These are phyloP conservation scores for Candida insectorum DNA, from an alignment of 805 yeast species.

Conservation along the genomic window DNA sequence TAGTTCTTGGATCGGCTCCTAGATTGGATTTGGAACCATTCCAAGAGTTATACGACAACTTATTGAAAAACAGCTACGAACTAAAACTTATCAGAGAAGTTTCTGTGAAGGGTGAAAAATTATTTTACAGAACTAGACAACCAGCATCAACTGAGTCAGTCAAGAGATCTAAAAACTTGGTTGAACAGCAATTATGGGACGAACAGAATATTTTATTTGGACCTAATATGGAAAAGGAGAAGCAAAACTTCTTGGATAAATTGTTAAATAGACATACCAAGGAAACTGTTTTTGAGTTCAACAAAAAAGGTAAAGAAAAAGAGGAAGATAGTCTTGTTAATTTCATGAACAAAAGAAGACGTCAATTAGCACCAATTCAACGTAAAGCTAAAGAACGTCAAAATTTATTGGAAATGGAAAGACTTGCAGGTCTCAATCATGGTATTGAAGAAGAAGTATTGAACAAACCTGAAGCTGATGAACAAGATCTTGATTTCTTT, in stretches of 20 bases:
- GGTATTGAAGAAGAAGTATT: slow-evolving; percentile 71
- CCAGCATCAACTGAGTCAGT: slow-evolving; percentile 86
- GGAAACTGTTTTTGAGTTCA: slow-evolving; percentile 93
- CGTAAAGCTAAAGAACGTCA: slow-evolving; percentile 68
- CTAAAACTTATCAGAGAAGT: slow-evolving; percentile 62
- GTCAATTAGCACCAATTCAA: slow-evolving; percentile 86
- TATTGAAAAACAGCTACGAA: slow-evolving; percentile 66
- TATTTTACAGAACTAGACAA: slow-evolving; percentile 80
- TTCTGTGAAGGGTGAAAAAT: slow-evolving; percentile 81
- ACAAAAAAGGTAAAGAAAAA: slow-evolving; percentile 37
- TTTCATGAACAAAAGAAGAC: slow-evolving; percentile 82
- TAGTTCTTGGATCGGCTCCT: slow-evolving; percentile 83
- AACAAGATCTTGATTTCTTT: slow-evolving; percentile 48
- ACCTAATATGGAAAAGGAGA: slow-evolving; percentile 68
- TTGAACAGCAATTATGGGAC: slow-evolving; percentile 76
- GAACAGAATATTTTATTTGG: slow-evolving; percentile 81
- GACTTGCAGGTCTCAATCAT: slow-evolving; percentile 71
- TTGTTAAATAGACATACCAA: slow-evolving; percentile 66
- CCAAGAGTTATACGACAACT: slow-evolving; percentile 66
- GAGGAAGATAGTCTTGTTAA: slow-evolving; percentile 67
- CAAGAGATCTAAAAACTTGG: slow-evolving; percentile 76
- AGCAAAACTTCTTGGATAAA: slow-evolving; percentile 66
- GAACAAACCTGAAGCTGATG: slow-evolving; percentile 42
- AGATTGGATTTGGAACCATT: slow-evolving; percentile 64
- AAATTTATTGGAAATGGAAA: slow-evolving; percentile 66